phyloP scores from a whole-genome alignment of 768 basidiomycete genomes.

The Suillus spraguei region DNA sequence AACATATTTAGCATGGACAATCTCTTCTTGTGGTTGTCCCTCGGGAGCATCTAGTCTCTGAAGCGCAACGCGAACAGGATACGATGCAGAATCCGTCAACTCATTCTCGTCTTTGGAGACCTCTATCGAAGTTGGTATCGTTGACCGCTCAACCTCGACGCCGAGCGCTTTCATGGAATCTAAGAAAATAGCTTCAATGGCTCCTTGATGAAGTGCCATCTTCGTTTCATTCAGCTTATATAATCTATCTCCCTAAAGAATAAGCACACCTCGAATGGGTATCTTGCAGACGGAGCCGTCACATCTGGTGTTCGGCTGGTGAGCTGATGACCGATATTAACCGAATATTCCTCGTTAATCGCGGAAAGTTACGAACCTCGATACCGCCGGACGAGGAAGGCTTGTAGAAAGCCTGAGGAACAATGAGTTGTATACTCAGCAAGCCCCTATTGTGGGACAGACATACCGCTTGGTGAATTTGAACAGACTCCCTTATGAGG shows the following conservation, averaged over 20 bases:
- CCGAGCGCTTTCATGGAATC: constrained; percentile 35
- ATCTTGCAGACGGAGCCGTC: constrained; percentile 60
- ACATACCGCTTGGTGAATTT: constrained; percentile 68
- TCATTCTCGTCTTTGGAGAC: constrained; percentile 28
- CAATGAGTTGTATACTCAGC: neutral
- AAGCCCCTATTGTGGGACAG: constrained; percentile 22
- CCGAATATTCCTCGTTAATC: neutral
- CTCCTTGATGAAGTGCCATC: constrained; percentile 38
- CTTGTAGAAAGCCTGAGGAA: constrained; percentile 70
- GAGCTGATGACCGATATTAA: constrained; percentile 41
- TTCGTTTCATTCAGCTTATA: constrained; percentile 14
- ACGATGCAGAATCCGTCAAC: constrained; percentile 23
- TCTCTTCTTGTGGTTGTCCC: constrained; percentile 46
- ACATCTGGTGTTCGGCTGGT: constrained; percentile 65
- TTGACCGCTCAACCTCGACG: constrained; percentile 36
- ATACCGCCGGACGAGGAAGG: constrained; percentile 63
- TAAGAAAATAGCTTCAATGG: constrained; percentile 36
- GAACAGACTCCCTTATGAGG: constrained; percentile 59
- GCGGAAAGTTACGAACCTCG: constrained; percentile 39
- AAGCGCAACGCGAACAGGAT: constrained; percentile 28
- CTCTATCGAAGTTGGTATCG: constrained; percentile 29
- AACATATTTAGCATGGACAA: constrained; percentile 72
- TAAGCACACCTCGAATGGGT: constrained; percentile 63
- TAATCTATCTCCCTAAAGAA: neutral
- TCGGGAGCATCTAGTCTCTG: constrained; percentile 27